A percentile compares a stretch with the other conserved stretches of the same genome.
Evolutionary conservation across 73 alveolate genomes (phyloP).

Genomic region (Uronychia binucleata): DNA sequence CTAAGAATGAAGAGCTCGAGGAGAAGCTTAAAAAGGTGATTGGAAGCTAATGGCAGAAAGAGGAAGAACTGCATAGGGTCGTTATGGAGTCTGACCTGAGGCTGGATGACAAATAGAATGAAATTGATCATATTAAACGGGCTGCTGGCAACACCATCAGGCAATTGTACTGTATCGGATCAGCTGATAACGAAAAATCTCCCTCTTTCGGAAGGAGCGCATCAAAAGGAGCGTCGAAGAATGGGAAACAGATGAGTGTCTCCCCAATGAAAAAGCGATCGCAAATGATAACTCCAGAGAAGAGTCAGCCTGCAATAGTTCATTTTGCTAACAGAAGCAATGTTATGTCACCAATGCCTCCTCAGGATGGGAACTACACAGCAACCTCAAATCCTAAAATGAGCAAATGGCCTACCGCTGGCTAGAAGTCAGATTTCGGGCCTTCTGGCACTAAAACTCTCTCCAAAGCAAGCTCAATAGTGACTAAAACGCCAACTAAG

Average conservation of each 20-base stretch:
- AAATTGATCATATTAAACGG: conserved; percentile 19
- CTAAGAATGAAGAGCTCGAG: conserved; percentile 11
- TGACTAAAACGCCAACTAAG: neutral
- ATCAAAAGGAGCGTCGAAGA: neutral
- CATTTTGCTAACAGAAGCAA: neutral
- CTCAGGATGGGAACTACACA: neutral
- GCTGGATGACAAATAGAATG: conserved; percentile 21
- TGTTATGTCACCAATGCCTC: neutral
- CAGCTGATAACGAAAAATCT: conserved; percentile 10
- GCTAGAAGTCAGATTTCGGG: neutral
- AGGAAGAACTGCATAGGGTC: conserved; percentile 10
- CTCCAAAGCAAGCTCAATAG: neutral
- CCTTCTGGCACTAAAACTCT: neutral
- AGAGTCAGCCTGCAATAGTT: neutral
- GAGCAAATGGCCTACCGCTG: neutral
- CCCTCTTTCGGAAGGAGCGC: too few species aligned
- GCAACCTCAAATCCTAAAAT: neutral
- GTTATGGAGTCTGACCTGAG: conserved; percentile 9
- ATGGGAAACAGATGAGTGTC: neutral
- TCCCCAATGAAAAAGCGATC: neutral
- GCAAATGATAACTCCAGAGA: neutral
- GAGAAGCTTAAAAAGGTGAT: conserved; percentile 13
- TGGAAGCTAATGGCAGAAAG: neutral
- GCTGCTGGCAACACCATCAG: conserved; percentile 21
- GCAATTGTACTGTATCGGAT: conserved; percentile 8